These are phyloP conservation scores for Pistacia vera DNA, from an alignment of 345 rosid species.

Conservation along the genomic window DNA sequence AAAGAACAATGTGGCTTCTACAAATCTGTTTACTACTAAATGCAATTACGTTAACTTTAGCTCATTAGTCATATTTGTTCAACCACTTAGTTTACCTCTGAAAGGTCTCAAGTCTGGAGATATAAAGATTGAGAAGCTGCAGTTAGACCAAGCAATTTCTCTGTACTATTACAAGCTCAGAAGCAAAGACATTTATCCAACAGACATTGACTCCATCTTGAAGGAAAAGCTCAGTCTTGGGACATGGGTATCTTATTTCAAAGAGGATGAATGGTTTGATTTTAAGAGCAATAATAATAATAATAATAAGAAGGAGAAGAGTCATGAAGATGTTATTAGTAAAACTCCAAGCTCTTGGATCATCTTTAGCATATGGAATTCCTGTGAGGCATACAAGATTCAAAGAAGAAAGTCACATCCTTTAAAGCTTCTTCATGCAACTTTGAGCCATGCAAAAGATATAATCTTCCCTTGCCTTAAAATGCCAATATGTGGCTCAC, in stretches of 20 bases:
- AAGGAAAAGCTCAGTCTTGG: conserved; percentile 53
- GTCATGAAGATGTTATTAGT: conserved; percentile 15
- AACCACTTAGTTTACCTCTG: conserved; percentile 26
- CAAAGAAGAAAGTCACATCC: conserved; percentile 33
- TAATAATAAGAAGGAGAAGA: not conserved
- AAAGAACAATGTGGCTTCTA: conserved; percentile 49
- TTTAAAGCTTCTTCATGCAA: conserved; percentile 31
- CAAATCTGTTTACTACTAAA: conserved; percentile 47
- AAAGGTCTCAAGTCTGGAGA: conserved; percentile 17
- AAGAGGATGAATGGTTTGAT: conserved; percentile 36
- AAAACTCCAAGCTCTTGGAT: conserved; percentile 43
- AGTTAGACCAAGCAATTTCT: conserved; percentile 45
- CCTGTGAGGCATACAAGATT: conserved; percentile 45
- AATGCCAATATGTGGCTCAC: conserved; percentile 30
- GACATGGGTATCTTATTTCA: conserved; percentile 58
- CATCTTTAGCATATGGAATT: conserved; percentile 61
- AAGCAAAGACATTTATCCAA: conserved; percentile 44
- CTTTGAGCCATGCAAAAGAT: conserved; percentile 33
- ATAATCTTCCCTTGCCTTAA: conserved; percentile 46
- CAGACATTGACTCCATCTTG: conserved; percentile 47
- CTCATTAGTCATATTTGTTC: conserved; percentile 45
- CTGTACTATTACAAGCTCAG: conserved; percentile 44
- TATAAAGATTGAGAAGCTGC: conserved; percentile 45
- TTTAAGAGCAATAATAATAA: conserved; percentile 1
- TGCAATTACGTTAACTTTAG: conserved; percentile 30